Percentiles rank a stretch among this genome's conserved stretches.
These are phyloP conservation scores for Microascus cirrosus DNA, from an alignment of 2,329 filamentous ascomycete species.

Conservation along the genomic window DNA sequence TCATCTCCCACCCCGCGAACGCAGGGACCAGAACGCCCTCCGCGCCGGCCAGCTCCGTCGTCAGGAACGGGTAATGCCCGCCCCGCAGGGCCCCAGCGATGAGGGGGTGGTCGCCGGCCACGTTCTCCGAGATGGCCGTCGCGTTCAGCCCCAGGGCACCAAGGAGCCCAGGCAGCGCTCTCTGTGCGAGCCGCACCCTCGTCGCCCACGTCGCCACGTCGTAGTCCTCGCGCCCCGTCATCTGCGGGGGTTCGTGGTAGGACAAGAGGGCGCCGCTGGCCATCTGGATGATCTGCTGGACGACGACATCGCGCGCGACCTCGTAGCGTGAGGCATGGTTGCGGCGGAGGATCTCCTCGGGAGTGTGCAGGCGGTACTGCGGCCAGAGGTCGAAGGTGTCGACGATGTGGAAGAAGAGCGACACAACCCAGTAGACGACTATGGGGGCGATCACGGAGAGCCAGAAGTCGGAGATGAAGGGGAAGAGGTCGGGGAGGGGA, in stretches of 20 bases:
- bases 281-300: conserved; percentile 88
- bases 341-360: conserved; percentile 76
- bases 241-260: conserved; percentile 61
- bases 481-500: conserved; percentile 59
- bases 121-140: conserved; percentile 60
- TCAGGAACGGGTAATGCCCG: conserved; percentile 66
- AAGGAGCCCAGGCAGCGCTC: conserved; percentile 62
- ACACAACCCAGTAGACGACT: conserved; percentile 79
- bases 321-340: conserved; percentile 80
- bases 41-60: conserved; percentile 43
- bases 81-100: conserved; percentile 68
- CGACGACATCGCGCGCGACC: conserved; percentile 78
- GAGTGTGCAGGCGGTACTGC: conserved; percentile 88
- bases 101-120: conserved; percentile 59
- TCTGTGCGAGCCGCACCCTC: conserved; percentile 67
- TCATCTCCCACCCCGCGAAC: conserved; percentile 77
- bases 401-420: conserved; percentile 76
- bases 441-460: conserved; percentile 67
- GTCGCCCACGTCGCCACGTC: conserved; percentile 86
- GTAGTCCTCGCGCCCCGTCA: conserved; percentile 68
- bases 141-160: conserved; percentile 67
- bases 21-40: conserved; percentile 45
- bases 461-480: conserved; percentile 72
- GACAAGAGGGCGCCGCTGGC: conserved; percentile 56
- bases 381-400: conserved; percentile 80